A percentile compares a stretch with the other conserved stretches of the same genome.
These are phyloP conservation scores for Carex arenaria DNA, from an alignment of 202 grass and related monocot species.

Conservation along the genomic window DNA sequence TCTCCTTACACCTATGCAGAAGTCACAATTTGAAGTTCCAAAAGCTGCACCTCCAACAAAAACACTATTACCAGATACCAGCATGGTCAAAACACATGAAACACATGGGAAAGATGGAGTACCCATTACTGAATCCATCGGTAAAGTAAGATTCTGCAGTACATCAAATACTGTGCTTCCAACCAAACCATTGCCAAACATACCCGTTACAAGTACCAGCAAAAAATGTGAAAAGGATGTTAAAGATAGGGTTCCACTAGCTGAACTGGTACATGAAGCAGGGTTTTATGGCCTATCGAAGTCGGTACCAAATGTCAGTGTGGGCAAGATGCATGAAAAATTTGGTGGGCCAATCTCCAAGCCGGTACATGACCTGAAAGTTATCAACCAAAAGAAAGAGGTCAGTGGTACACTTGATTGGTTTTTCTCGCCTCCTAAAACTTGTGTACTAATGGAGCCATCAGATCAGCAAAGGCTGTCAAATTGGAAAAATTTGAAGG, in stretches of 20 bases:
- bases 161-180: neutral
- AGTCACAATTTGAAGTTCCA: conserved; percentile 26
- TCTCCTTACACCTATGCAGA: conserved; percentile 74
- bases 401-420: conserved; percentile 58
- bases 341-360: neutral
- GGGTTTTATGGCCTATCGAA: neutral
- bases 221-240: neutral
- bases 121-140: neutral
- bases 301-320: neutral
- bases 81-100: neutral
- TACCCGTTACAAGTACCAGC: neutral
- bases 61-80: neutral
- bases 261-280: neutral
- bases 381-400: conserved; percentile 29
- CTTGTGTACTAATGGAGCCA: conserved; percentile 60
- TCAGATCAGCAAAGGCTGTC: conserved; percentile 40
- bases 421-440: conserved; percentile 95
- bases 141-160: conserved; percentile 9
- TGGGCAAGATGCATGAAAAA: neutral
- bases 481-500: no score
- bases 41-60: neutral
- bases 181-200: neutral
- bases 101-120: neutral
- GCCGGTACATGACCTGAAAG: neutral
- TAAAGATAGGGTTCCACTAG: neutral